Conservation (phyloP, 2,329 filamentous ascomycete species). For the Zymoseptoria crescenta region DNA sequence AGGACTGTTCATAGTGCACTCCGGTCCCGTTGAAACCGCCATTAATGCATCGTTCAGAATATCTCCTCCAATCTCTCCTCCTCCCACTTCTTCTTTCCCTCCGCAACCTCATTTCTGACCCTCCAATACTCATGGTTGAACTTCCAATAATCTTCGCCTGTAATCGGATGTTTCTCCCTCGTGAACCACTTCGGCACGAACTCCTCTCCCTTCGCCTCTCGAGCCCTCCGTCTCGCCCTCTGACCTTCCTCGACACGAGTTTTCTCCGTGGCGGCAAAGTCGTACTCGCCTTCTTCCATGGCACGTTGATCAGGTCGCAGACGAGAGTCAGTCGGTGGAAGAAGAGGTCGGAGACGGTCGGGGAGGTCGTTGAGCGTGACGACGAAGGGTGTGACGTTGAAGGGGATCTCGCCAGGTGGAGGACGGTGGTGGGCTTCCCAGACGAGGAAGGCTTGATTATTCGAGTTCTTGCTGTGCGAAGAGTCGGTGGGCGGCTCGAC, state of each 20-base stretch:
- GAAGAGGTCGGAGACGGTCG: conserved; percentile 64
- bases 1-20: not conserved
- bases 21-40: not conserved
- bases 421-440: conserved; percentile 85
- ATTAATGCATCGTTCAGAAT: conserved; percentile 43
- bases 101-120: conserved; percentile 57
- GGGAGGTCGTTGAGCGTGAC: conserved; percentile 89
- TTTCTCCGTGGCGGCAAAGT: conserved; percentile 87
- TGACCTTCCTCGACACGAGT: conserved; percentile 90
- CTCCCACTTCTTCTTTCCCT: conserved; percentile 57
- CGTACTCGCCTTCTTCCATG: conserved; percentile 98
- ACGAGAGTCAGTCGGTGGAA: conserved; percentile 91
- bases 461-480: conserved; percentile 10
- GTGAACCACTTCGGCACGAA: conserved; percentile 81
- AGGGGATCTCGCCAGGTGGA: conserved; percentile 63
- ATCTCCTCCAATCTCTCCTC: conserved; percentile 61
- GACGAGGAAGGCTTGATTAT: conserved; percentile 69
- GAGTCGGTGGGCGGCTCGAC: conserved; percentile 43
- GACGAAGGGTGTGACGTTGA: conserved; percentile 95
- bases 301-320: conserved; percentile 88
- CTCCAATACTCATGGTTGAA: conserved; percentile 88
- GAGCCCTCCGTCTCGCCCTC: conserved; percentile 61
- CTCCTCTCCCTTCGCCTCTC: conserved; percentile 72
- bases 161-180: conserved; percentile 63
- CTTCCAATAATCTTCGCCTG: conserved; percentile 83